Evolutionary conservation across 2,329 filamentous ascomycete genomes (phyloP), one percentile per base, ranked within the genome.

Genomic region (Acephala macrosclerotiorum): DNA sequence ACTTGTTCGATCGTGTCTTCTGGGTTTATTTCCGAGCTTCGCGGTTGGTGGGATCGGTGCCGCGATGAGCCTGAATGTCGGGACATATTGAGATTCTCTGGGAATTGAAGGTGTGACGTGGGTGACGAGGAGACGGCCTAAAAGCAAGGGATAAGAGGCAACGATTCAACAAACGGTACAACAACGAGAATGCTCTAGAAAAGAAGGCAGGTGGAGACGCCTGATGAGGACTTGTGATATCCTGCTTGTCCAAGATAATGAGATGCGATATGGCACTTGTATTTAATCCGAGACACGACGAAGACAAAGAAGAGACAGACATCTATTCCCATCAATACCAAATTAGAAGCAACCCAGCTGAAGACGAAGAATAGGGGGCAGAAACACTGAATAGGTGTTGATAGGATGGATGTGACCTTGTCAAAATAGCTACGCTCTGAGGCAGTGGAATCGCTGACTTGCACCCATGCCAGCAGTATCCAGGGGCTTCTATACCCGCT

Each of bases 1-100:
- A n/a, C 49, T n/a, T 75, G 72, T 51, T 74, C 68, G 16, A 75
- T 59, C 29, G 74, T 45, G 51, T 70, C 72, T 55, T 75, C 73
- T 1, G 68, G 61, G 22, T 67, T 63, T 14, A 22, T 29, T 7
- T 71, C 70, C 4, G 38, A 62, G 33, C 36, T 61, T 25, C 68
- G 71, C 38, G 68, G 65, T 38, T 69, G 64, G 56, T 69, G 64
- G 18, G 63, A 60, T 14, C 65, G 66, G 45, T 71, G 68, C 60
- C 68, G 71, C 18, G 70, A 72, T 29, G 70, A 71, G 57, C 67
- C 69, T 18, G 73, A 71, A 56, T 72, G 72, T 22, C 65, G 60
- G 36, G 67, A 67, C 67, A 69, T 69, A 53, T 5, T 53, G 49
- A 29, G 14, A 5, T 14, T n/a, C 49, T 33, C 22, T 26, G 25